These are phyloP conservation scores for Circinella minor DNA, from an alignment of 371 early-diverging fungal species.

Conservation along the genomic window DNA sequence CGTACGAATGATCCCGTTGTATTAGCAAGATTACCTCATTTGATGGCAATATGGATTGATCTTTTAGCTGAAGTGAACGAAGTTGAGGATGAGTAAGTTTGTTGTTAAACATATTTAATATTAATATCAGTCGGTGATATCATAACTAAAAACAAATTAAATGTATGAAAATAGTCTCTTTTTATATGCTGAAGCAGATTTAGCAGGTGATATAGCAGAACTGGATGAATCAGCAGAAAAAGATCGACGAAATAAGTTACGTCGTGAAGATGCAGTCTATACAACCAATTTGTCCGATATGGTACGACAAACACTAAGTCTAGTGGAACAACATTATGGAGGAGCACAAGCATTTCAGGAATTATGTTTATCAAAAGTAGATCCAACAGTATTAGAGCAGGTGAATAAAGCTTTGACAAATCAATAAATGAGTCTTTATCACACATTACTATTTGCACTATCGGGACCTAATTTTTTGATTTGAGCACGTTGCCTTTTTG, in stretches of 20 bases:
- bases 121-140: neutral
- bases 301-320: constrained; percentile 51
- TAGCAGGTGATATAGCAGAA: constrained; percentile 59
- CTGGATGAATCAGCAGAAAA: constrained; percentile 62
- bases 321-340: constrained; percentile 48
- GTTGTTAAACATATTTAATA: neutral
- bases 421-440: constrained; percentile 5
- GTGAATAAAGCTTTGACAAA: constrained; percentile 20
- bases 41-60: constrained; percentile 70
- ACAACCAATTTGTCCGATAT: constrained; percentile 57
- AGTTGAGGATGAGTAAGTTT: constrained; percentile 60
- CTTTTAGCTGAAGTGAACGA: constrained; percentile 68
- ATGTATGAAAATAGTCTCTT: constrained; percentile 46
- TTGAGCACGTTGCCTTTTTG: constrained; percentile 2
- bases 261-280: constrained; percentile 61
- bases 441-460: neutral
- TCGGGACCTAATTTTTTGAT: constrained; percentile 1
- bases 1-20: constrained; percentile 55
- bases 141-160: neutral
- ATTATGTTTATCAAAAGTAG: constrained; percentile 52
- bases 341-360: constrained; percentile 44
- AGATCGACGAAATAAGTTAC: constrained; percentile 47
- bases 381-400: constrained; percentile 54
- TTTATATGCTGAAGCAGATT: constrained; percentile 67
- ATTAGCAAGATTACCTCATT: constrained; percentile 45